A percentile compares a stretch with the other conserved stretches of the same genome.
Conservation (phyloP, 805 yeast species). For the Torulaspora quercuum region DNA sequence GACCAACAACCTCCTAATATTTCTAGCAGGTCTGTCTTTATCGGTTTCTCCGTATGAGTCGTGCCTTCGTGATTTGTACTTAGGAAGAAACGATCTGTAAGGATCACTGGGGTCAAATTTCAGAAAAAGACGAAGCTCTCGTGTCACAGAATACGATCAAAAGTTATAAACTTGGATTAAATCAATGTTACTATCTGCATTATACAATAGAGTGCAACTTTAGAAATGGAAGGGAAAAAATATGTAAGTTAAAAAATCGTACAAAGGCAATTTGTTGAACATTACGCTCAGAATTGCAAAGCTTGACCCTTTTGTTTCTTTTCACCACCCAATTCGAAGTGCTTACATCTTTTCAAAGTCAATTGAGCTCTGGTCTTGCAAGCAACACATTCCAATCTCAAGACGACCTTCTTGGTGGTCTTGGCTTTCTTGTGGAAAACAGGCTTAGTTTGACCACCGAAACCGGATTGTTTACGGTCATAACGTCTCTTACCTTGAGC, state of each 20-base stretch:
- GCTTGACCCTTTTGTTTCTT: slow-evolving; percentile 99
- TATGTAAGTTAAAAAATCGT: slow-evolving; percentile 13
- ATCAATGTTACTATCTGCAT: slow-evolving; percentile 1
- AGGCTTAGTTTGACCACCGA: slow-evolving; percentile 99
- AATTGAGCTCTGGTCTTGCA: slow-evolving; percentile 99
- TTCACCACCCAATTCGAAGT: slow-evolving; percentile 99
- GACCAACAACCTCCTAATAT: too few species aligned
- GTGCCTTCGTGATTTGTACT: too few species aligned
- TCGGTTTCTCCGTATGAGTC: too few species aligned
- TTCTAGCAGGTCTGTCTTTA: too few species aligned
- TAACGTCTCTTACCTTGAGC: slow-evolving; percentile 99
- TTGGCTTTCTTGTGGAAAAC: slow-evolving; percentile 99
- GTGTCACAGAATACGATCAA: too few species aligned
- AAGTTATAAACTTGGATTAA: neutral
- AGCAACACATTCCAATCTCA: slow-evolving; percentile 96
- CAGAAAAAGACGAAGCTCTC: too few species aligned
- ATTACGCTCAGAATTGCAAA: slow-evolving; percentile 82
- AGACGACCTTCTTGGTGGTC: slow-evolving; percentile 99
- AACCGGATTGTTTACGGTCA: slow-evolving; percentile 99
- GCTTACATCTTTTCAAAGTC: slow-evolving; percentile 99
- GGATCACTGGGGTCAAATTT: too few species aligned
- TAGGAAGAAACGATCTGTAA: too few species aligned
- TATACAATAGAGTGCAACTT: slow-evolving; percentile 9
- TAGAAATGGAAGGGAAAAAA: slow-evolving; percentile 11
- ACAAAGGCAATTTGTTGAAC: slow-evolving; percentile 8